These are phyloP conservation scores for Schizonepeta tenuifolia DNA, from an alignment of 257 asterid genomes.

Conservation along the genomic window DNA sequence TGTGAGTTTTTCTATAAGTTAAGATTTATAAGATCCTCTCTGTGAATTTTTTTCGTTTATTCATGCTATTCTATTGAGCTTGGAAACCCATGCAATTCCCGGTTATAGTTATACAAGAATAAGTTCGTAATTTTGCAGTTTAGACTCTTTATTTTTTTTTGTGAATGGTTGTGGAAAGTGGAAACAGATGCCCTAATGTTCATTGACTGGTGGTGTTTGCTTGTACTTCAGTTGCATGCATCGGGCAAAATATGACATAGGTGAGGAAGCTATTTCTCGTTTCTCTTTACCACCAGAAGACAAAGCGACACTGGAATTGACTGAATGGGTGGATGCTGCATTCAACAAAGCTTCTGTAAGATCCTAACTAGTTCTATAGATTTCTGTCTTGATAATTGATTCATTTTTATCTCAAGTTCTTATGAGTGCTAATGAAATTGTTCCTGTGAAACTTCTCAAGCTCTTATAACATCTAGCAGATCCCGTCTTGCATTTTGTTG, in stretches of 20 bases:
- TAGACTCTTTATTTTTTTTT: slow-evolving; percentile 8
- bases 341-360: slow-evolving; percentile 83
- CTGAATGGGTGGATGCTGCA: slow-evolving; percentile 98
- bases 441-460: slow-evolving; percentile 21
- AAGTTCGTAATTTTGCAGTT: slow-evolving; percentile 10
- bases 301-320: slow-evolving; percentile 87
- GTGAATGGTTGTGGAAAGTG: neutral
- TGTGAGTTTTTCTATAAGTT: slow-evolving; percentile 58
- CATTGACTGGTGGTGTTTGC: slow-evolving; percentile 35
- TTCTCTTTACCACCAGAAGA: slow-evolving; percentile 95
- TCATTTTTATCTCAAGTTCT: slow-evolving; percentile 15
- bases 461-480: slow-evolving; percentile 10
- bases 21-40: slow-evolving; percentile 26
- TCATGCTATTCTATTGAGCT: slow-evolving; percentile 26
- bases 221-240: slow-evolving; percentile 87
- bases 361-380: slow-evolving; percentile 39
- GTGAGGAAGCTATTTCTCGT: slow-evolving; percentile 95
- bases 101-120: slow-evolving; percentile 25
- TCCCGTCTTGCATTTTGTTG: slow-evolving; percentile 11
- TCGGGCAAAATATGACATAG: slow-evolving; percentile 93
- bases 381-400: slow-evolving; percentile 21
- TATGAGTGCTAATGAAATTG: slow-evolving; percentile 14
- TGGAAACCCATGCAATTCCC: slow-evolving; percentile 25
- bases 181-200: slow-evolving; percentile 20
- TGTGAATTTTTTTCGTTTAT: slow-evolving; percentile 16